Conservation (phyloP, 768 basidiomycete genomes). For the Zangia roseola region DNA sequence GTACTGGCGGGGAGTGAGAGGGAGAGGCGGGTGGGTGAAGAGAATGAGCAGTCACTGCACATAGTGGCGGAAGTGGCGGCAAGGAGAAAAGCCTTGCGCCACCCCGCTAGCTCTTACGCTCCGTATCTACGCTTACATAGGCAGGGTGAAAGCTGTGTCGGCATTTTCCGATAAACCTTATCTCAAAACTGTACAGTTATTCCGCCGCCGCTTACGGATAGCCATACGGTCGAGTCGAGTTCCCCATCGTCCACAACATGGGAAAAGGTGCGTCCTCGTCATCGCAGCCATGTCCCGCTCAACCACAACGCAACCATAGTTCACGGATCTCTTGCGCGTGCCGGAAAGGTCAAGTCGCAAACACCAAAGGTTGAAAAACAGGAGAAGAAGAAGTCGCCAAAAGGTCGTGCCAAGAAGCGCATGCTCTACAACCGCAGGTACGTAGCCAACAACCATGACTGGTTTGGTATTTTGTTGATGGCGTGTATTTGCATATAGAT, state of each 20-base stretch:
- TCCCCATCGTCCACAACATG: slow-evolving; percentile 62
- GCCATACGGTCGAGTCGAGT: slow-evolving; percentile 28
- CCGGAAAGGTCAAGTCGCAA: slow-evolving; percentile 99
- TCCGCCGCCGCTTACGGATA: slow-evolving; percentile 22
- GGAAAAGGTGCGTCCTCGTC: slow-evolving; percentile 57
- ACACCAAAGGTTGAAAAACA: slow-evolving; percentile 97
- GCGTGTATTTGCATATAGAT: slow-evolving; percentile 41
- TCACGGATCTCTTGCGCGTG: slow-evolving; percentile 99
- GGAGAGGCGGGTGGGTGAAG: too few species aligned
- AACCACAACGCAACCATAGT: slow-evolving; percentile 44
- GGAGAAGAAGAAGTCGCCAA: slow-evolving; percentile 43
- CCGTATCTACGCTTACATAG: too few species aligned
- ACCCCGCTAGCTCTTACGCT: too few species aligned
- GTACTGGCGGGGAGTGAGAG: too few species aligned
- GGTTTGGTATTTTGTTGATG: neutral
- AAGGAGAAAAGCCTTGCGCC: too few species aligned
- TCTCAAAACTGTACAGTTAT: slow-evolving; percentile 43
- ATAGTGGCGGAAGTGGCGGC: too few species aligned
- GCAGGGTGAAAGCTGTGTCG: slow-evolving; percentile 6
- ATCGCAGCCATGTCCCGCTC: slow-evolving; percentile 1
- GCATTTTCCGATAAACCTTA: slow-evolving; percentile 36
- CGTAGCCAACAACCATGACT: slow-evolving; percentile 24
- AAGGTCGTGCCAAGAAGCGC: neutral
- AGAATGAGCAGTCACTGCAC: too few species aligned
- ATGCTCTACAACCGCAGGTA: slow-evolving; percentile 91